A percentile compares a stretch with the other conserved stretches of the same genome.
These are phyloP conservation scores for Metroxylon sagu DNA, from an alignment of 176 grass and related monocot species.

Conservation along the genomic window DNA sequence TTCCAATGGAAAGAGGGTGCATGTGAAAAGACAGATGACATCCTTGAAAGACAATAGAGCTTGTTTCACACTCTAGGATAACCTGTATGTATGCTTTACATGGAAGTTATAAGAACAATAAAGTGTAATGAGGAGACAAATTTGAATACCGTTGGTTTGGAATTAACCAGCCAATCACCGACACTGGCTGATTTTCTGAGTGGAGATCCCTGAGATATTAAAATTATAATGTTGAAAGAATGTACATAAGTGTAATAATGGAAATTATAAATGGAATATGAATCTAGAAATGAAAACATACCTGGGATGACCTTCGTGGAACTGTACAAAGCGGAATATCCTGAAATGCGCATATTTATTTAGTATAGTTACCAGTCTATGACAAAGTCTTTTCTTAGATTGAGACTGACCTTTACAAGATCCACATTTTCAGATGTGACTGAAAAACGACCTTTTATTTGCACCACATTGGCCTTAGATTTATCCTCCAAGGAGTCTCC, in stretches of 20 bases:
- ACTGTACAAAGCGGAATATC: conserved; percentile 51
- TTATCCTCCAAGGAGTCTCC: conserved; percentile 81
- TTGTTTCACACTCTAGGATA: too few relatives aligned
- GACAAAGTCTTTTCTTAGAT: conserved; percentile 2
- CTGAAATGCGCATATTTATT: conserved; percentile 38
- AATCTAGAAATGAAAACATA: conserved; percentile 22
- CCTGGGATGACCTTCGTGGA: conserved; percentile 57
- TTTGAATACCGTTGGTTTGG: conserved; percentile 69
- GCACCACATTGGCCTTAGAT: conserved; percentile 79
- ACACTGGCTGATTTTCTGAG: conserved; percentile 95
- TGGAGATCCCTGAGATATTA: conserved; percentile 41
- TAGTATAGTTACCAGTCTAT: conserved; percentile 1
- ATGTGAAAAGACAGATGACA: too few relatives aligned
- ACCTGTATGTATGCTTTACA: too few relatives aligned
- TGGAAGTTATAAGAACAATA: too few relatives aligned
- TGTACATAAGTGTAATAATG: too few relatives aligned
- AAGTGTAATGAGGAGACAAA: not conserved
- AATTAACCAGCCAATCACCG: conserved; percentile 55
- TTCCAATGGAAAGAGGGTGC: too few relatives aligned
- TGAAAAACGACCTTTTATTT: conserved; percentile 98
- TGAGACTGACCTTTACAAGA: conserved; percentile 76
- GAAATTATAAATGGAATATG: conserved; percentile 12
- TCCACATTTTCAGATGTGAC: conserved; percentile 99
- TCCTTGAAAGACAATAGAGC: too few relatives aligned
- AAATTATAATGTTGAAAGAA: too few relatives aligned